Evolutionary conservation across 2,329 filamentous ascomycete species (phyloP), one percentile per base, ranked within the genome.

Genomic region (Simplicillium aogashimaense): DNA sequence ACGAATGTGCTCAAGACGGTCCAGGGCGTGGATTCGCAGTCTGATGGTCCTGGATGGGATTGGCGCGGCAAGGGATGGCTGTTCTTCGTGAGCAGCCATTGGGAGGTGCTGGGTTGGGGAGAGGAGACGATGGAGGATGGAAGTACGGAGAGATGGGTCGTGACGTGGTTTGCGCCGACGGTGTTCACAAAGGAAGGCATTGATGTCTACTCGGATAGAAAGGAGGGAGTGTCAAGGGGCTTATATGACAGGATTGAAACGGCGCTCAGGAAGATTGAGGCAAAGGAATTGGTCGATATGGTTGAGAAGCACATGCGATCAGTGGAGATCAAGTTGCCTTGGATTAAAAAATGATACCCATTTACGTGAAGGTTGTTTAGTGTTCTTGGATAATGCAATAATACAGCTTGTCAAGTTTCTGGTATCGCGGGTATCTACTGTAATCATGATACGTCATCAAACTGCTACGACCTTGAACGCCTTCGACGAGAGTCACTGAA

Each of bases 81-180:
- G 45, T 74, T 72, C 56, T 78, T 90, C 48, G 82, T 84, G 18
- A 73, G 69, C 13, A 81, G 76, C 35, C 79, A 86, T 53, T 94
- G 87, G 87, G 85, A 94, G 67, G 64, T 92, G 2, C 60, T 94
- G 14, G 86, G 82, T 3, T 89, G 77, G 69, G 86, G 86, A 5
- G 73, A 81, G 54, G 55, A 58, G 16, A 51, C 54, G 29, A 49
- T 60, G 16, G 56, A 61, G 12, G 65, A 57, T 28, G 61, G 61
- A 1, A 56, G 52, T 8, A 56, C 51, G 36, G 74, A 78, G 58
- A 70, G 72, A 50, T 94, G 85, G 84, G 78, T 76, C 2, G 84
- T 94, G 12, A 94, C 85, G 4, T 90, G 82, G 70, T 94, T 94
- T 59, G 80, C 81, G 46, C 81, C 84, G 53, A 94, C 85, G 17